phyloP scores from a whole-genome alignment of 805 yeast genomes.

The Sugiyamaella qingdaonensis region DNA sequence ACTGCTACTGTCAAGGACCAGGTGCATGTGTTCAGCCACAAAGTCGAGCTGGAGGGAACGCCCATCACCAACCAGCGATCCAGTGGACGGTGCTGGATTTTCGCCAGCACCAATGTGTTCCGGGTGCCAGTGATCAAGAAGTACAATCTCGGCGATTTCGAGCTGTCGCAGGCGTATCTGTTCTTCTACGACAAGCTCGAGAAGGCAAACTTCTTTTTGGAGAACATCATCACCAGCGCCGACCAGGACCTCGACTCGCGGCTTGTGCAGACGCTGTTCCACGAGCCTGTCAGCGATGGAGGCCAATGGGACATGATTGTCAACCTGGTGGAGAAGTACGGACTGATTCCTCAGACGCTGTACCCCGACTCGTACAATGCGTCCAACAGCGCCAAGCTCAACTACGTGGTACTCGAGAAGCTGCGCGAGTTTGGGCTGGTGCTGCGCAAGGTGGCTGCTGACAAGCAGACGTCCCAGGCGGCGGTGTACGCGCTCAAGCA shows the following conservation, averaged over 20 bases:
- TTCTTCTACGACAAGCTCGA: slow-evolving; percentile 86
- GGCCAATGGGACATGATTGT: slow-evolving; percentile 87
- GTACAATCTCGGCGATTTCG: slow-evolving; percentile 63
- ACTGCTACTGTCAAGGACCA: slow-evolving; percentile 15
- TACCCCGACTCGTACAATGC: slow-evolving; percentile 69
- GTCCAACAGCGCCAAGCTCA: slow-evolving; percentile 49
- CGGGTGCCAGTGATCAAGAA: slow-evolving; percentile 59
- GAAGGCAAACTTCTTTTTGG: slow-evolving; percentile 74
- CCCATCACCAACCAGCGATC: slow-evolving; percentile 74
- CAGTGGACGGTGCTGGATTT: slow-evolving; percentile 87
- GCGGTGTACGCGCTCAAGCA: slow-evolving; percentile 34
- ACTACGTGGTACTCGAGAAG: slow-evolving; percentile 61
- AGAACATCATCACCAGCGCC: slow-evolving; percentile 68
- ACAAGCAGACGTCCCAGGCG: slow-evolving; percentile 37
- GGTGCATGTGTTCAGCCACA: slow-evolving; percentile 39
- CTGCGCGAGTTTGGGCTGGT: slow-evolving; percentile 74
- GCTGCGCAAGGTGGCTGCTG: slow-evolving; percentile 50
- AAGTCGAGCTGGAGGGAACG: slow-evolving; percentile 48
- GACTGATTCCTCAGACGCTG: slow-evolving; percentile 67
- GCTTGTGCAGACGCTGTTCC: slow-evolving; percentile 59
- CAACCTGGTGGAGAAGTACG: slow-evolving; percentile 74
- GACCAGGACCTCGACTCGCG: slow-evolving; percentile 66
- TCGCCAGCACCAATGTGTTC: slow-evolving; percentile 75
- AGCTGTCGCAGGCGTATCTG: slow-evolving; percentile 73
- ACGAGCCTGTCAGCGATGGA: slow-evolving; percentile 73